These are phyloP conservation scores for Fraxinus platypoda DNA, from an alignment of 305 asterid species.

Conservation along the genomic window DNA sequence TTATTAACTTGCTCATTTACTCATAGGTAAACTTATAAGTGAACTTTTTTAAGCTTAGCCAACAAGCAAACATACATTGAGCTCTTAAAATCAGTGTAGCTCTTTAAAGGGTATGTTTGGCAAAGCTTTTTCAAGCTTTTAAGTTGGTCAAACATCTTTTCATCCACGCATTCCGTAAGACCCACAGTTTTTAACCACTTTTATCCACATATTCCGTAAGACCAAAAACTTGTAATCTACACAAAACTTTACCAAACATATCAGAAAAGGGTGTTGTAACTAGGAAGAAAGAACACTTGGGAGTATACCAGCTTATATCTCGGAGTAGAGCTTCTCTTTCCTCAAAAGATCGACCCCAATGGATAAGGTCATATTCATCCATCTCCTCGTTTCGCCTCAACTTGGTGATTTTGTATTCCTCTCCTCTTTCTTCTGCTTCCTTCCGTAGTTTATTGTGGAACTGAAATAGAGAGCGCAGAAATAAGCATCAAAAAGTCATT, in stretches of 20 bases:
- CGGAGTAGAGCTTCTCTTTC: conserved; percentile 93
- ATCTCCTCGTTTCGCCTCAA: conserved; percentile 83
- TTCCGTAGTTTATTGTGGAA: conserved; percentile 50
- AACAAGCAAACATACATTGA: background rate
- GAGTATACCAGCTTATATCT: conserved; percentile 80
- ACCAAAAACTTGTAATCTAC: background rate
- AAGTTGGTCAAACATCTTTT: background rate
- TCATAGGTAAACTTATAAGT: background rate
- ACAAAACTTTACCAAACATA: background rate
- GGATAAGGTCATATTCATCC: conserved; percentile 91
- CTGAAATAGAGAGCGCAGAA: conserved; percentile 42
- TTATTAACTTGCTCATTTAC: background rate
- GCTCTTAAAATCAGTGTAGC: background rate
- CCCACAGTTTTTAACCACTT: background rate
- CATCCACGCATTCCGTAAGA: background rate
- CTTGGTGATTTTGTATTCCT: conserved; percentile 56
- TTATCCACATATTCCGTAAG: background rate
- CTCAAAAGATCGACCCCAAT: conserved; percentile 93
- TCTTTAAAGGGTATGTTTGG: background rate
- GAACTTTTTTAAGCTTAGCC: background rate
- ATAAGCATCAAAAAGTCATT: background rate
- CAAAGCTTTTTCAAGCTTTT: background rate
- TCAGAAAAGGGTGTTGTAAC: background rate
- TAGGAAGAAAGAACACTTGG: background rate
- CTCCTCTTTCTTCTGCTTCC: conserved; percentile 81